Percentiles rank a stretch among this genome's conserved stretches.
phyloP scores from a whole-genome alignment of 23 red algal genomes.

The Agarophyton chilense region DNA sequence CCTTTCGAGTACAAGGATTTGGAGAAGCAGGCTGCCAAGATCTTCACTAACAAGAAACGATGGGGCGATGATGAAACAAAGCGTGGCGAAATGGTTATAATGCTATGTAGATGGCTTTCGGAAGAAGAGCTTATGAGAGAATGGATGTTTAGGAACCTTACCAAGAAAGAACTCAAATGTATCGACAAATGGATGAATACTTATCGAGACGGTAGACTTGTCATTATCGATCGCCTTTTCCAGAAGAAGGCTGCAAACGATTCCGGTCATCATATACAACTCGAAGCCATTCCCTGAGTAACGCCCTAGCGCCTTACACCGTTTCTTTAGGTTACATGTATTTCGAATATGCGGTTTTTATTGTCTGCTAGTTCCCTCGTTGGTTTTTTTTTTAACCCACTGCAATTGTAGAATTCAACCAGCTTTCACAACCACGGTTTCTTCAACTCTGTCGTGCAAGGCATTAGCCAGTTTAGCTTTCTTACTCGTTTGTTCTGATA shows the following conservation, averaged over 20 bases:
- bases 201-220: constrained; percentile 51
- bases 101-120: constrained; percentile 59
- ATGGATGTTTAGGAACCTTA: constrained; percentile 72
- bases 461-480: constrained; percentile 10
- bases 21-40: constrained; percentile 65
- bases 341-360: neutral
- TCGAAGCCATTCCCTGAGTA: constrained; percentile 8
- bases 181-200: constrained; percentile 73
- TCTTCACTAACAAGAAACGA: constrained; percentile 69
- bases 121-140: constrained; percentile 67
- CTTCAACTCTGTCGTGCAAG: too few relatives aligned
- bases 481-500: neutral
- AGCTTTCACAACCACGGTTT: too few relatives aligned
- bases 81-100: constrained; percentile 69
- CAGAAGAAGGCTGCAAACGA: constrained; percentile 53
- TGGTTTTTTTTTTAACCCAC: too few relatives aligned
- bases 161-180: constrained; percentile 63
- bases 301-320: neutral
- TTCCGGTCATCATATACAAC: neutral
- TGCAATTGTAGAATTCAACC: too few relatives aligned
- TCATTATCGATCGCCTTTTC: constrained; percentile 71
- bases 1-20: constrained; percentile 77
- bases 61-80: constrained; percentile 72
- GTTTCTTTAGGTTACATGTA: neutral
- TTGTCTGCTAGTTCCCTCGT: too few relatives aligned